A percentile compares a stretch with the other conserved stretches of the same genome.
Conservation (phyloP, 2,329 filamentous ascomycete genomes). For the Apiospora pterosperma region DNA sequence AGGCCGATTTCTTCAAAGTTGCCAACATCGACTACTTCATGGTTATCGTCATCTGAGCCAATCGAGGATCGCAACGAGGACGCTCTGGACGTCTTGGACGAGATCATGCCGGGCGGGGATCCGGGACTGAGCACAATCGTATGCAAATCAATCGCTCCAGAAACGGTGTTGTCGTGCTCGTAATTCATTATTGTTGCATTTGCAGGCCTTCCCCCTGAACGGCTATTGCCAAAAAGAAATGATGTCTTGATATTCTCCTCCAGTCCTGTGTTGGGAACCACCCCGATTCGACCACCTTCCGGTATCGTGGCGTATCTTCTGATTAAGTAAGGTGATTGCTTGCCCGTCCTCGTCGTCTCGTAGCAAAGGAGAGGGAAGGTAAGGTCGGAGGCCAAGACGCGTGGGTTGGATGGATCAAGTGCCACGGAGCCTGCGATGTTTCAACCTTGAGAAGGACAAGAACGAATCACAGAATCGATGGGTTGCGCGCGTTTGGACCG, state of each 20-base stretch:
- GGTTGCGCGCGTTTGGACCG: background rate
- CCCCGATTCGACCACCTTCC: background rate
- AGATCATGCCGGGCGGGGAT: constrained; percentile 74
- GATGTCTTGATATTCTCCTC: background rate
- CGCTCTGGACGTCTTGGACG: constrained; percentile 85
- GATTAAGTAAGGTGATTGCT: background rate
- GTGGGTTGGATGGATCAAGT: background rate
- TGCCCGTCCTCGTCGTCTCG: background rate
- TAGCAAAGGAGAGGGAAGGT: background rate
- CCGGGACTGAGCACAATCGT: constrained; percentile 47
- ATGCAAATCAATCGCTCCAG: constrained; percentile 29
- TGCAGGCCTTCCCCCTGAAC: background rate
- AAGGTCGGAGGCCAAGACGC: background rate
- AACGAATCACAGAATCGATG: background rate
- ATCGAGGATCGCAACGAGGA: constrained; percentile 77
- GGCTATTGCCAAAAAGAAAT: background rate
- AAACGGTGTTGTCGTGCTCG: constrained; percentile 32
- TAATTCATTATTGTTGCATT: constrained; percentile 34
- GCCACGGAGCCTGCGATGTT: background rate
- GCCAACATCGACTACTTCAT: constrained; percentile 66
- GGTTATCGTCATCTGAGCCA: constrained; percentile 66
- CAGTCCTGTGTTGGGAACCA: background rate
- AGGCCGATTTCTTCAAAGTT: constrained; percentile 95
- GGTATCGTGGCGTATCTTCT: background rate
- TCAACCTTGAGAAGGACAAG: background rate